phyloP scores from a whole-genome alignment of 371 early-diverging fungal genomes.

The Apophysomyces variabilis region DNA sequence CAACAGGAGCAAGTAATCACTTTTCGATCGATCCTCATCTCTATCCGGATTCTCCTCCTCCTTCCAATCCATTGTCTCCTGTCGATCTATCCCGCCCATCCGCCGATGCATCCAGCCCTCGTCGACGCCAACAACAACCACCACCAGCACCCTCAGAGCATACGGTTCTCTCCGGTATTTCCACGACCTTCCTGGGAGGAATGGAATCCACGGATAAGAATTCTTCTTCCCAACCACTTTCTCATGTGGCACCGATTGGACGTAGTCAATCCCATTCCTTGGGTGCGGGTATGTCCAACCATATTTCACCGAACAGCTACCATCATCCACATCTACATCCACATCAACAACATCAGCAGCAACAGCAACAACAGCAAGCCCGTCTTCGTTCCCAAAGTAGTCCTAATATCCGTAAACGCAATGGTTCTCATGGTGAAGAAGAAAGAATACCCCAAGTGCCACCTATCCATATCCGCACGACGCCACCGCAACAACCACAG shows the following conservation, averaged over 20 bases:
- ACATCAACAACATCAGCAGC: not conserved
- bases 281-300: conserved; percentile 21
- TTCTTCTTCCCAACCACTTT: not conserved
- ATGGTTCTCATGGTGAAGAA: not conserved
- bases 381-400: conserved; percentile 69
- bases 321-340: too few species aligned
- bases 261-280: conserved; percentile 55
- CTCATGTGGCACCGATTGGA: conserved; percentile 31
- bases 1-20: conserved; percentile 21
- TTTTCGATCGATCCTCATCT: conserved; percentile 37
- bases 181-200: too few species aligned
- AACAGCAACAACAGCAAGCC: conserved; percentile 26
- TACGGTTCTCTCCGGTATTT: too few species aligned
- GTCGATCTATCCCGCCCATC: conserved; percentile 54
- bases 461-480: conserved; percentile 20
- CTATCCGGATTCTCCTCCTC: conserved; percentile 64
- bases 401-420: conserved; percentile 61
- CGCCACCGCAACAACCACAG: not conserved
- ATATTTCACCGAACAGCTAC: conserved; percentile 22
- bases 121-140: conserved; percentile 23
- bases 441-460: conserved; percentile 17
- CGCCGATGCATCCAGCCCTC: conserved; percentile 29
- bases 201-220: too few species aligned
- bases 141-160: too few species aligned
- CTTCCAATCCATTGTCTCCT: conserved; percentile 67